Conservation (phyloP, 805 yeast species). For the Kodamaea kaohsiungensis region DNA sequence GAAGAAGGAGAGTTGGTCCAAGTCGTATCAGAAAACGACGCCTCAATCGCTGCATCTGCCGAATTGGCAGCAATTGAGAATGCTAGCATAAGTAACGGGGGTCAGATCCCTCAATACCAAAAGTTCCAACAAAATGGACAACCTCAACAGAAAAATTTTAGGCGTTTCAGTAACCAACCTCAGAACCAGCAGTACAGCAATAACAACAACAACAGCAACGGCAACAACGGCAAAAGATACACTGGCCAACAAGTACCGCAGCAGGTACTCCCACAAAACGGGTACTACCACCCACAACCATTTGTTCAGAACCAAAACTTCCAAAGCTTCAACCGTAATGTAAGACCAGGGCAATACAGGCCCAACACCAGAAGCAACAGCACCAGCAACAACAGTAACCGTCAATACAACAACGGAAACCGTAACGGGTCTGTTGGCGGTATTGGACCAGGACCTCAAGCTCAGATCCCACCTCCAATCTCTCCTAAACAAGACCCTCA, state of each 20-base stretch:
- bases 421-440: slow-evolving; percentile 17
- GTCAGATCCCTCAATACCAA: slow-evolving; percentile 2
- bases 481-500: slow-evolving; percentile 48
- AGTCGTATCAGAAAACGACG: background rate
- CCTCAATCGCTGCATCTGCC: slow-evolving; percentile 4
- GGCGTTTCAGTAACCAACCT: slow-evolving; percentile 25
- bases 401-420: slow-evolving; percentile 18
- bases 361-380: slow-evolving; percentile 18
- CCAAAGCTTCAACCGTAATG: slow-evolving; percentile 30
- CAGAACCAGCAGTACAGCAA: slow-evolving; percentile 11
- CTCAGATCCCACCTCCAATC: slow-evolving; percentile 44
- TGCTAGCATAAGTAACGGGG: background rate
- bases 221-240: slow-evolving; percentile 14
- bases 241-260: background rate
- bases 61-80: background rate
- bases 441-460: slow-evolving; percentile 13
- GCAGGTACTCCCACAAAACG: slow-evolving; percentile 12
- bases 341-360: slow-evolving; percentile 22
- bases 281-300: slow-evolving; percentile 36
- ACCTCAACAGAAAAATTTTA: slow-evolving; percentile 25
- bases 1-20: slow-evolving; percentile 9
- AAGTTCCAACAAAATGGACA: slow-evolving; percentile 12
- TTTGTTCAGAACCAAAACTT: slow-evolving; percentile 24
- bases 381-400: background rate
- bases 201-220: too few relatives aligned